Evolutionary conservation across 306 rosid genomes (phyloP).

Genomic region (Cicer yamashitae): DNA sequence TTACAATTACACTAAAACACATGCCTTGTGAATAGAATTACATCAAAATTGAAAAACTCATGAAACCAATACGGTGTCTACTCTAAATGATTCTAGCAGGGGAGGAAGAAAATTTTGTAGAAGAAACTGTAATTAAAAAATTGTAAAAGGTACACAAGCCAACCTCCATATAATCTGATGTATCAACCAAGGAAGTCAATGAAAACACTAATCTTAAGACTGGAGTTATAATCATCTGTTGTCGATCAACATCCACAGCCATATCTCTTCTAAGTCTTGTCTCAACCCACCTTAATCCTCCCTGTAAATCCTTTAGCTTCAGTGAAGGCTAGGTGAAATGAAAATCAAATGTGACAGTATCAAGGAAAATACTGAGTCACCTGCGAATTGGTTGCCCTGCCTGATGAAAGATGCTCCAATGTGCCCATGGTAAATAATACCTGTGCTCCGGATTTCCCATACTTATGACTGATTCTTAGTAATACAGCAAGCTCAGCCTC

Average conservation of each 20-base stretch:
- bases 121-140: not conserved
- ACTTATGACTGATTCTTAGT: constrained; percentile 80
- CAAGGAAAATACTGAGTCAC: constrained; percentile 50
- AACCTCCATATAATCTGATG: constrained; percentile 90
- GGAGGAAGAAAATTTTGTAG: constrained; percentile 24
- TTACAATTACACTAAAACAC: constrained; percentile 7
- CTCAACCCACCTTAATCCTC: constrained; percentile 76
- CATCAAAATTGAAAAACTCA: constrained; percentile 22
- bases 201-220: constrained; percentile 83
- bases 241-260: constrained; percentile 74
- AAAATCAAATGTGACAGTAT: constrained; percentile 13
- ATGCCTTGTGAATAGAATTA: not conserved
- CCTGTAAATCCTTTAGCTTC: constrained; percentile 58
- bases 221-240: constrained; percentile 70
- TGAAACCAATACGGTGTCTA: constrained; percentile 7
- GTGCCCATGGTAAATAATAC: constrained; percentile 83
- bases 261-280: constrained; percentile 63
- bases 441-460: constrained; percentile 94
- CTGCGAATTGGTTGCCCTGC: constrained; percentile 72
- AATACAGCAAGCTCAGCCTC: constrained; percentile 91
- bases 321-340: constrained; percentile 31
- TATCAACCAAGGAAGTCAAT: constrained; percentile 79
- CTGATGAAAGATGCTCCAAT: constrained; percentile 82
- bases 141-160: constrained; percentile 40
- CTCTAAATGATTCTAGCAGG: constrained; percentile 5